Base-by-base conservation (phyloP, 192 early-diverging fungal genomes). In the Backusella parvicylindrica region DNA sequence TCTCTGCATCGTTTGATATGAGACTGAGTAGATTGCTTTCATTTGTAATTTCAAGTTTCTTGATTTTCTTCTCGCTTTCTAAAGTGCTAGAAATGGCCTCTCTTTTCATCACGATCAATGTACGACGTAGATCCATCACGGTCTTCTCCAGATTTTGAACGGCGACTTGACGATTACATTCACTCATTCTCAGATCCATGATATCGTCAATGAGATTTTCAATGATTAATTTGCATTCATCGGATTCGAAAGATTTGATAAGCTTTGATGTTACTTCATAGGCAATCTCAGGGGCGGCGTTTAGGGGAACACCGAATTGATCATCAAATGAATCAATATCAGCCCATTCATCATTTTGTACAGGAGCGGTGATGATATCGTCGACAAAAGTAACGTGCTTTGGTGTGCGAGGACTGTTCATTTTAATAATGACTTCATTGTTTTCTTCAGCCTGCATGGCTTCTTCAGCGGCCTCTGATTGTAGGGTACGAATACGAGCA, bases 201-300 rank as follows among this genome's bases (percentile, higher is more conserved):
- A 90, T 80, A 73, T 90, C 89, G 63, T 89, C 84, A 40, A 90
- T 78, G 16, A 90, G 65, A 49, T 84, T 82, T 80, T 90, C 85
- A 2, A 85, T 38, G 65, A 90, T 77, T n/a, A 83, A 78, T 40
- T 82, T 79, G 37, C 82, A 69, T 73, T 90, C 89, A 38, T 78
- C 74, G 31, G 79, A 33, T 49, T 87, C 84, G 43, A 89, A 72
- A 26, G 85, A 80, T 68, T 82, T 79, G 64, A 91, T 49, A n/a
- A 91, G 79, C 21, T 75, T 72, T 21, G 85, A 73, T 9, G 86
- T 82, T 23, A 80, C 78, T 16, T 89, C 86, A 70, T 86, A 88
- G 0, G 86, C 84, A 23, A 82, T 75, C 26, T 86, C 79, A 32
- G 86, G 85, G 2, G 66, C 85, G 60, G 73, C 82, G 78, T 73